Percentiles rank a stretch among this genome's conserved stretches.
These are phyloP conservation scores for Capsicum pubescens DNA, from an alignment of 257 asterid species.

Conservation along the genomic window DNA sequence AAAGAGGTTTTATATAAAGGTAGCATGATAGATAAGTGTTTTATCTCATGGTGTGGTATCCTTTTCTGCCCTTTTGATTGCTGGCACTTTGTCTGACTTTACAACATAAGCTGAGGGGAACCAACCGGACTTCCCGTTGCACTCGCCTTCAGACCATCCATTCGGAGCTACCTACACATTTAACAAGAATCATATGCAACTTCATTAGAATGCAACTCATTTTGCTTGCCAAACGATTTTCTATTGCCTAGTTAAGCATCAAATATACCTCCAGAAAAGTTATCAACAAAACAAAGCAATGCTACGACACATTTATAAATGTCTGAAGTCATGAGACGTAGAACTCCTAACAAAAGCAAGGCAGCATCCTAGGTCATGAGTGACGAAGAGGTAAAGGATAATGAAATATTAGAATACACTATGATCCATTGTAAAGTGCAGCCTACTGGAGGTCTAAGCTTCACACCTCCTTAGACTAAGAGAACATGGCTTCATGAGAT, in stretches of 20 bases:
- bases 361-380: background rate
- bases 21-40: background rate
- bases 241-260: background rate
- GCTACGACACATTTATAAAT: background rate
- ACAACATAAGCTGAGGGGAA: slow-evolving; percentile 91
- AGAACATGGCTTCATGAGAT: background rate
- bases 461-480: background rate
- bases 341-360: background rate
- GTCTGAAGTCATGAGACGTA: background rate
- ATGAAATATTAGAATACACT: background rate
- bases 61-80: slow-evolving; percentile 41
- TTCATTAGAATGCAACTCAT: background rate
- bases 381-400: background rate
- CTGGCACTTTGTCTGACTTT: slow-evolving; percentile 49
- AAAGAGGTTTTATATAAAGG: background rate
- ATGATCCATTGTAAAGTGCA: background rate
- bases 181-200: background rate
- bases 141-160: slow-evolving; percentile 99
- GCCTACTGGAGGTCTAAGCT: background rate
- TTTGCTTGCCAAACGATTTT: background rate
- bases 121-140: slow-evolving; percentile 88
- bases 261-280: background rate
- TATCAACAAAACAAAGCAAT: background rate
- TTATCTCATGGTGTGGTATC: slow-evolving; percentile 27
- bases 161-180: slow-evolving; percentile 58